Percentiles rank a stretch among this genome's conserved stretches.
These are phyloP conservation scores for Mycena crocata DNA, from an alignment of 768 basidiomycete species.

Conservation along the genomic window DNA sequence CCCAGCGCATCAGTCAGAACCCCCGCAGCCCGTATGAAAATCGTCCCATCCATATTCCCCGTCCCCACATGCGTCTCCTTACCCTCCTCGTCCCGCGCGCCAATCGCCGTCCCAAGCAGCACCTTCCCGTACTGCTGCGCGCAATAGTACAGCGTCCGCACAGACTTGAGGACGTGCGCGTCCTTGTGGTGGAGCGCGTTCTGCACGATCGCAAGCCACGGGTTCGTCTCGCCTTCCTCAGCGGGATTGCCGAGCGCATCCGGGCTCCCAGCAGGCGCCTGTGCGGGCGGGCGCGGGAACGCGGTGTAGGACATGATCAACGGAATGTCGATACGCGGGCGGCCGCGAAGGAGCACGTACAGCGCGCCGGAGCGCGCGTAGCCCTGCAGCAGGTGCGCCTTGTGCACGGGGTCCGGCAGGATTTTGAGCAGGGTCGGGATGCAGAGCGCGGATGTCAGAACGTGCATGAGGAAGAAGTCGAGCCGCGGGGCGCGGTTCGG, in stretches of 20 bases:
- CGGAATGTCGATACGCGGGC: slow-evolving; percentile 52
- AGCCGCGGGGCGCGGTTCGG: slow-evolving; percentile 49
- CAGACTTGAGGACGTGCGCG: slow-evolving; percentile 51
- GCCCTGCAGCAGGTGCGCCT: slow-evolving; percentile 47
- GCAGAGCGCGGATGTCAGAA: slow-evolving; percentile 54
- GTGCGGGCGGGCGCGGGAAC: slow-evolving; percentile 44
- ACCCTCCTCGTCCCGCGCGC: slow-evolving; percentile 42
- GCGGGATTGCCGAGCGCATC: slow-evolving; percentile 42
- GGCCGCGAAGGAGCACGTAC: slow-evolving; percentile 49
- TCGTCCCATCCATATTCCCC: slow-evolving; percentile 50
- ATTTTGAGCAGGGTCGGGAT: slow-evolving; percentile 48
- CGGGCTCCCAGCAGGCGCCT: slow-evolving; percentile 3
- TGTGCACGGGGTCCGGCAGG: slow-evolving; percentile 36
- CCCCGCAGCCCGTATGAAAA: slow-evolving; percentile 59
- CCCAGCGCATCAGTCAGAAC: slow-evolving; percentile 54
- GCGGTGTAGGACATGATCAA: slow-evolving; percentile 52
- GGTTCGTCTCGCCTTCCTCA: slow-evolving; percentile 39
- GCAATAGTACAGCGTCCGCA: slow-evolving; percentile 49
- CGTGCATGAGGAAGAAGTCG: slow-evolving; percentile 58
- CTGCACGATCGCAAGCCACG: slow-evolving; percentile 53
- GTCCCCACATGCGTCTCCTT: slow-evolving; percentile 50
- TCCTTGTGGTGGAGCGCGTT: slow-evolving; percentile 52
- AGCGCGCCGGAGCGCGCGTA: slow-evolving; percentile 46
- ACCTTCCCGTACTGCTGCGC: slow-evolving; percentile 48
- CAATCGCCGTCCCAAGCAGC: slow-evolving; percentile 40